Evolutionary conservation across 768 basidiomycete species (phyloP), one percentile per base, ranked within the genome.

Genomic region (Xerocomus brunneocitrinus): DNA sequence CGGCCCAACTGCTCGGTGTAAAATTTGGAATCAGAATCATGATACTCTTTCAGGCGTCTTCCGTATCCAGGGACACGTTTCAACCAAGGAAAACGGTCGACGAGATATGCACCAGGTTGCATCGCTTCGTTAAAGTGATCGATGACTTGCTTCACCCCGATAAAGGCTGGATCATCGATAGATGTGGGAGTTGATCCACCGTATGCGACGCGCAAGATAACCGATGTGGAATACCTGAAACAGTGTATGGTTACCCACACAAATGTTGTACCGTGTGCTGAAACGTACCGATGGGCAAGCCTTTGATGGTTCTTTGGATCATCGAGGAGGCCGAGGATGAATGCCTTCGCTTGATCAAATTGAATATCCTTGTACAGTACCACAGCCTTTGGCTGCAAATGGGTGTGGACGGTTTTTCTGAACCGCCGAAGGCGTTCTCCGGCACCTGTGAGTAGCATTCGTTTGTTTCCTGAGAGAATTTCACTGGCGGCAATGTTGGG

Each of bases 21-120:
- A 14, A 84, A 64, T 0, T 53, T 60, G 1, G 81, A 67, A 56
- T 85, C 83, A 35, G 77, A 76, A 1, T 64, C 58, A 55, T 85
- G 78, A 22, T 79, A 80, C 0, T 71, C 65, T 49, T 73, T 73
- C 0, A 88, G 71, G 47, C 79, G 76, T 8, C 74, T 72, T 12
- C 81, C 73, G 58, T 85, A 85, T 24, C 81, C 81, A 0, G 86
- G 85, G 27, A 87, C 58, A 58, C 79, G 77, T 56, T 62, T 62
- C 3, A 75, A 56, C 55, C 70, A 58, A 2, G 73, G 68, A 28
- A 69, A 63, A 2, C 57, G 63, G 53, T 77, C 73, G 1, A 76
- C 71, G 4, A 70, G 63, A 47, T 66, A 70, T 16, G 62, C 64
- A 12, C 68, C 70, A 5, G 72, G 73, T 3, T 62, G 62, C 45